Percentiles rank a stretch among this genome's conserved stretches.
phyloP scores from a whole-genome alignment of 177 flowering plant genomes.

The Vitis hybrid region DNA sequence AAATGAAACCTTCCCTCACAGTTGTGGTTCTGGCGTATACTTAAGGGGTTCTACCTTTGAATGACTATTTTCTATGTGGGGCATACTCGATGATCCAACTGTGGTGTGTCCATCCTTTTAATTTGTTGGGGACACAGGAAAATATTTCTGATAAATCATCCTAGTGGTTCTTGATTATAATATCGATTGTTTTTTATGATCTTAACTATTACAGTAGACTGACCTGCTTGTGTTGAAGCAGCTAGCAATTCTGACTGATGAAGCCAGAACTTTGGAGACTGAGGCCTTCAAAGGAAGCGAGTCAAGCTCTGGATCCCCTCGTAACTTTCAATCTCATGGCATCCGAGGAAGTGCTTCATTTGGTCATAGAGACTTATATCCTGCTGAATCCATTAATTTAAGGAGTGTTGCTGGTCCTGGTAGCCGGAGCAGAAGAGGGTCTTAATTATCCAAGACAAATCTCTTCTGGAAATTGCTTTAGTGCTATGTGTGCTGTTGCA shows the following conservation, averaged over 20 bases:
- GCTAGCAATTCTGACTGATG: slow-evolving; percentile 67
- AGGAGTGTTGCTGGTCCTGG: slow-evolving; percentile 40
- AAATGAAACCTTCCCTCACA: background rate
- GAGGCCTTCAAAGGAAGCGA: slow-evolving; percentile 52
- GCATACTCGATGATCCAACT: background rate
- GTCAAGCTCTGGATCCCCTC: slow-evolving; percentile 47
- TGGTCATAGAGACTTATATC: slow-evolving; percentile 43
- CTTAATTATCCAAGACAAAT: slow-evolving; percentile 13
- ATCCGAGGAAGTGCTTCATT: slow-evolving; percentile 41
- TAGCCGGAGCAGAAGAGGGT: slow-evolving; percentile 52
- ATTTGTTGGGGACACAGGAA: background rate
- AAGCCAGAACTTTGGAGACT: slow-evolving; percentile 69
- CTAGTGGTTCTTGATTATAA: background rate
- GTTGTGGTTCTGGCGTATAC: background rate
- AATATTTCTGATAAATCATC: background rate
- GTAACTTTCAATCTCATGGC: slow-evolving; percentile 39
- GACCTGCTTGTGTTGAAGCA: slow-evolving; percentile 29
- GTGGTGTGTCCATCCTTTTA: background rate
- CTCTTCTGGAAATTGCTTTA: slow-evolving; percentile 10
- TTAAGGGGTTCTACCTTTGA: background rate
- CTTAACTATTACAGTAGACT: slow-evolving; percentile 4
- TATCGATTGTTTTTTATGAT: background rate
- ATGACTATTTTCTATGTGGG: background rate
- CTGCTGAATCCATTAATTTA: slow-evolving; percentile 27
- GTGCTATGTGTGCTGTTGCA: slow-evolving; percentile 2